Evolutionary conservation across 176 grass and related monocot genomes (phyloP), one percentile per base, ranked within the genome.

Genomic region (Alloteropsis semialata): DNA sequence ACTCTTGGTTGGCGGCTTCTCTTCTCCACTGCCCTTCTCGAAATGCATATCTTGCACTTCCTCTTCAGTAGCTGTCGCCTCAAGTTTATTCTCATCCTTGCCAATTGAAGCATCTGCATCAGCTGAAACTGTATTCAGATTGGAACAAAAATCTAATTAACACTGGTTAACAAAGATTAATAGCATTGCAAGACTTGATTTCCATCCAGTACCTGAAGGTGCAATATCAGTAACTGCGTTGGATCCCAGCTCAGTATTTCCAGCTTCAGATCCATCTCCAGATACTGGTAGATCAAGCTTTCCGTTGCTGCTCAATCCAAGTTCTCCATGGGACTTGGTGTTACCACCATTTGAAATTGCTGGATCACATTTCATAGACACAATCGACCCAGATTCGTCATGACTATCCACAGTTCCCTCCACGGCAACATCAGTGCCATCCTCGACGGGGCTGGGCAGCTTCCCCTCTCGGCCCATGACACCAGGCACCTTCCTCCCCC

Each of bases 401-500:
- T 55, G 24, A 29, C 5, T 3, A 1, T 62, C 29, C 45, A 76
- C 61, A 29, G 17, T 32, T 84, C 71, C 79, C 24, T 50, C 88
- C 50, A 21, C 6, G 0, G 84, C 4, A 60, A 45, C 67, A 85
- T 69, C 74, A 81, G 68, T 7, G 69, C 63, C 79, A 59, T 68
- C 75, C 45, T 68, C 71, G 46, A 42, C 82, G 7, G 56, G 39
- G 61, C 81, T 76, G 21, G 49, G 83, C 24, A 69, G 34, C 60
- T 84, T 84, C 30, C 75, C 64, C 49, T 84, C 87, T 22, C 83
- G 81, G 44, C 87, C 92, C 91, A 92, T 91, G 63, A 93, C 63
- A 76, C 83, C 87, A 34, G 91, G 96, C 14, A 95, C 63, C 85
- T 98, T 98, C 46, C 92, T 92, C 5, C 96, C 96, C 72, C 96